These are phyloP conservation scores for Saksenaea vasiformis DNA, from an alignment of 371 early-diverging fungal genomes.

Conservation along the genomic window DNA sequence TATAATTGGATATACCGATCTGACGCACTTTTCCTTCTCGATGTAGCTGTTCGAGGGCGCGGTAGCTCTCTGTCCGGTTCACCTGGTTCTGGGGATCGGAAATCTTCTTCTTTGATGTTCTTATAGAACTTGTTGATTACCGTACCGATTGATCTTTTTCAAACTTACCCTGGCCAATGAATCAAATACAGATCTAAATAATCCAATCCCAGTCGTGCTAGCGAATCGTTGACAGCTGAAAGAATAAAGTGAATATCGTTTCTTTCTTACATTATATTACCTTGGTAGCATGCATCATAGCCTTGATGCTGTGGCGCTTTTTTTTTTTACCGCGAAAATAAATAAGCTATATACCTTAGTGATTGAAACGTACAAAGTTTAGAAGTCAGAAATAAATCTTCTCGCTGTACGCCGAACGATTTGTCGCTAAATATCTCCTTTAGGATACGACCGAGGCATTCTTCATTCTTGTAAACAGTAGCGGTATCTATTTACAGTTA, in stretches of 20 bases:
- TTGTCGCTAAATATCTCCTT: conserved; percentile 59
- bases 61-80: conserved; percentile 57
- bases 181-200: conserved; percentile 85
- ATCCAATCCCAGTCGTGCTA: conserved; percentile 64
- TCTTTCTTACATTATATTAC: conserved; percentile 22
- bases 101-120: conserved; percentile 37
- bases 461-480: conserved; percentile 86
- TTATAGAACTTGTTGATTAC: conserved; percentile 12
- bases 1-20: conserved; percentile 80
- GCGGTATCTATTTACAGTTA: conserved; percentile 60
- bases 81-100: conserved; percentile 56
- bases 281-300: conserved; percentile 62
- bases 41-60: conserved; percentile 58
- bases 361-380: conserved; percentile 73
- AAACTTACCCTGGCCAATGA: conserved; percentile 59
- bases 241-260: neutral
- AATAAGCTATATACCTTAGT: neutral
- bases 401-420: conserved; percentile 60
- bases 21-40: conserved; percentile 55
- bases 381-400: conserved; percentile 92
- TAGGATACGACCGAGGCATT: conserved; percentile 72
- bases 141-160: neutral
- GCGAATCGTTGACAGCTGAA: conserved; percentile 53
- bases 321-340: conserved; percentile 15
- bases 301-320: conserved; percentile 84